phyloP scores from a whole-genome alignment of 441 rosid species.

The Erysimum cheiri region DNA sequence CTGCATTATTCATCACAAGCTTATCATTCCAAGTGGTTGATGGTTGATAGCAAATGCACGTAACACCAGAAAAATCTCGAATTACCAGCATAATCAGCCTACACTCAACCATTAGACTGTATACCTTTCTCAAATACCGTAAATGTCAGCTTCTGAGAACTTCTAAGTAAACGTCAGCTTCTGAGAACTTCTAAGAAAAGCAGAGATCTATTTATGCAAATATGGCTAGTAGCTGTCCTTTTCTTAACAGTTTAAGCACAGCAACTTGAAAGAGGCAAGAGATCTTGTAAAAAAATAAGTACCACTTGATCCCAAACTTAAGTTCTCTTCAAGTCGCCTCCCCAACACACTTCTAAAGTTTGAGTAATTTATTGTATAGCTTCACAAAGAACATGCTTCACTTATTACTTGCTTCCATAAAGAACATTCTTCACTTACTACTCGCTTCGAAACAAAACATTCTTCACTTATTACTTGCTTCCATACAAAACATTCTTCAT shows the following conservation, averaged over 20 bases:
- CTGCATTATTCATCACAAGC: constrained; percentile 49
- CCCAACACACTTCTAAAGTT: constrained; percentile 73
- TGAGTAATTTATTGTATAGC: constrained; percentile 64
- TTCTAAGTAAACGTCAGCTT: constrained; percentile 46
- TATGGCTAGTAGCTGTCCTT: constrained; percentile 68
- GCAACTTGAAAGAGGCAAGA: constrained; percentile 79
- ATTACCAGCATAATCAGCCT: constrained; percentile 42
- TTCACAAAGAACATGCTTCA: constrained; percentile 60
- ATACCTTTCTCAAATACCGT: constrained; percentile 50
- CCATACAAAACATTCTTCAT: constrained; percentile 60
- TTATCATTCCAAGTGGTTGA: constrained; percentile 35
- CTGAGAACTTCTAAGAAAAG: constrained; percentile 48
- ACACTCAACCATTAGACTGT: constrained; percentile 40
- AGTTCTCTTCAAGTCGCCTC: constrained; percentile 59
- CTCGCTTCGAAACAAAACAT: constrained; percentile 58
- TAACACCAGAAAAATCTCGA: constrained; percentile 20
- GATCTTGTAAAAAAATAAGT: constrained; percentile 74
- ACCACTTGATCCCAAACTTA: constrained; percentile 70
- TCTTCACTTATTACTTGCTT: constrained; percentile 56
- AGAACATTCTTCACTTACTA: constrained; percentile 59
- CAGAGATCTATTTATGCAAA: constrained; percentile 52
- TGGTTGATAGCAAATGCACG: constrained; percentile 25
- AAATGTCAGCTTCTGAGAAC: constrained; percentile 48
- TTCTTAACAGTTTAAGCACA: constrained; percentile 70
- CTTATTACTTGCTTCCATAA: constrained; percentile 55